A percentile compares a stretch with the other conserved stretches of the same genome.
Evolutionary conservation across 495 filamentous ascomycete species (phyloP).

Genomic region (Letharia columbiana): DNA sequence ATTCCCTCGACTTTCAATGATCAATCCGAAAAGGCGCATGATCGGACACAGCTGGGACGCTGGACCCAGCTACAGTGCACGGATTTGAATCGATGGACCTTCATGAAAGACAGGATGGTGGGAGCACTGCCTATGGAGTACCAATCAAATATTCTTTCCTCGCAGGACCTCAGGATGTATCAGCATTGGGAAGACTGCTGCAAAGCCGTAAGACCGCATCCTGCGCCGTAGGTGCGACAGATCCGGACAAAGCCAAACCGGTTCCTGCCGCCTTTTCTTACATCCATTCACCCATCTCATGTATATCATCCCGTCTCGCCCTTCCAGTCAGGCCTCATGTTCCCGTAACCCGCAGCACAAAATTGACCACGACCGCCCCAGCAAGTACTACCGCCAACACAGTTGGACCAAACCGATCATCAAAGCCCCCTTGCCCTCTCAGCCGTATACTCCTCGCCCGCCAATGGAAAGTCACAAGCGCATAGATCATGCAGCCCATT

Average conservation of each 20-base stretch:
- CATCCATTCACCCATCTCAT: not conserved
- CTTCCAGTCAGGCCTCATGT: slow-evolving; percentile 5
- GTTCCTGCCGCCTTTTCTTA: not conserved
- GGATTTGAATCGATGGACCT: not conserved
- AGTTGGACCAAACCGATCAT: slow-evolving; percentile 89
- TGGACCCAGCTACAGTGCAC: not conserved
- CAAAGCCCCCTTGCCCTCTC: slow-evolving; percentile 89
- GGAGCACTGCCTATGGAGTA: not conserved
- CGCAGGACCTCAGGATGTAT: not conserved
- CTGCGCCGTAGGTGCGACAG: not conserved
- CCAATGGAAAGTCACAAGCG: slow-evolving; percentile 93
- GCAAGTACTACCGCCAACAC: slow-evolving; percentile 77
- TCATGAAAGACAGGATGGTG: not conserved
- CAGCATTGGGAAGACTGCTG: not conserved
- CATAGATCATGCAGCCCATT: slow-evolving; percentile 93
- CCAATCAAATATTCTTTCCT: not conserved
- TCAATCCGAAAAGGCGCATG: not conserved
- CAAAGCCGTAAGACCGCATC: not conserved
- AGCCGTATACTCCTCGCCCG: slow-evolving; percentile 83
- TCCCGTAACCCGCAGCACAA: slow-evolving; percentile 63
- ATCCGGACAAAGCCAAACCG: not conserved
- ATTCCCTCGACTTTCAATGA: not conserved
- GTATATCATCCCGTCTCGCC: not conserved
- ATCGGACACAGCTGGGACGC: not conserved
- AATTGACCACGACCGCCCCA: slow-evolving; percentile 85